These are phyloP conservation scores for Lichtheimia ornata DNA, from an alignment of 371 early-diverging fungal genomes.

Conservation along the genomic window DNA sequence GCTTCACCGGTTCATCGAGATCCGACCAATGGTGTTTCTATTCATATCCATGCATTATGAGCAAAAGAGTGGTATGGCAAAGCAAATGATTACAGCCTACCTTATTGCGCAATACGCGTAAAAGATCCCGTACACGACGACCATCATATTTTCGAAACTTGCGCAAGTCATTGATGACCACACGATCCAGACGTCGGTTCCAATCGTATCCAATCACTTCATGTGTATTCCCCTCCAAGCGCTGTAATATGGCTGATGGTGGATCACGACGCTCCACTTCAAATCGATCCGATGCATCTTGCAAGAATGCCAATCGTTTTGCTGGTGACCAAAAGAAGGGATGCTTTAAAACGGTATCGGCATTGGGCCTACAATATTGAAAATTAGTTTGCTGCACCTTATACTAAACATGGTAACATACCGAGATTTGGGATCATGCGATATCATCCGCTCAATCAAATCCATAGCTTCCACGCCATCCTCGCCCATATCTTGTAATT, in stretches of 20 bases:
- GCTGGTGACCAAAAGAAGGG: slow-evolving; percentile 94
- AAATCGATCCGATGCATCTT: slow-evolving; percentile 93
- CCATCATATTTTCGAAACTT: slow-evolving; percentile 93
- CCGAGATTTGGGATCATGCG: slow-evolving; percentile 72
- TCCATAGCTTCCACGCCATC: slow-evolving; percentile 87
- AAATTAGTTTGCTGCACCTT: neutral
- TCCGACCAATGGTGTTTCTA: slow-evolving; percentile 97
- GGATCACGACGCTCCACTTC: slow-evolving; percentile 84
- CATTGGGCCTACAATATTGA: slow-evolving; percentile 64
- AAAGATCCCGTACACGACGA: slow-evolving; percentile 78
- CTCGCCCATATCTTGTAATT: slow-evolving; percentile 68
- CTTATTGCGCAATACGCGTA: slow-evolving; percentile 94
- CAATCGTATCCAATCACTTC: slow-evolving; percentile 78
- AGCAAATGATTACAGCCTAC: slow-evolving; percentile 32
- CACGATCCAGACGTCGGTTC: slow-evolving; percentile 80
- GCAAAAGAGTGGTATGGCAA: neutral
- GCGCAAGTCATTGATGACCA: slow-evolving; percentile 80
- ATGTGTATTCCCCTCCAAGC: slow-evolving; percentile 63
- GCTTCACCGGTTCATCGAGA: slow-evolving; percentile 74
- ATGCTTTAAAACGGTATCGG: slow-evolving; percentile 76
- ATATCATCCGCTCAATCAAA: slow-evolving; percentile 88
- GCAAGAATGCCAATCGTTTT: slow-evolving; percentile 84
- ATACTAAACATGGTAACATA: slow-evolving; percentile 19
- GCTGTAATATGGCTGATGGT: slow-evolving; percentile 64
- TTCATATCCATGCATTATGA: neutral